Evolutionary conservation across 208 protist species (phyloP).

Genomic region (Leptomonas pyrrhocoris): DNA sequence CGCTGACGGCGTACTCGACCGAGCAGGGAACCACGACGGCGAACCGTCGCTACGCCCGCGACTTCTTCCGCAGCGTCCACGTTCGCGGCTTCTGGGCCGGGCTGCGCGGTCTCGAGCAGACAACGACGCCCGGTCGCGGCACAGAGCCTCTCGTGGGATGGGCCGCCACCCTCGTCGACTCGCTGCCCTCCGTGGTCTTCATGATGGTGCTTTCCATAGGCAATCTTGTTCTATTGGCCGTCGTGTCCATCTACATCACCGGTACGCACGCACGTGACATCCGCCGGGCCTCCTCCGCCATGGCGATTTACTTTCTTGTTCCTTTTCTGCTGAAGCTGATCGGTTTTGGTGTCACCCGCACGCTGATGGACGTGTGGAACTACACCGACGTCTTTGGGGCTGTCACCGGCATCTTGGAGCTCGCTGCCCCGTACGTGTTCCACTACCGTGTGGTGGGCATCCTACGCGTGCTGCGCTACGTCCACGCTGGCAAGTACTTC

Average conservation of each 20-base stretch:
- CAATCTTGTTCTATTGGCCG: slow-evolving; percentile 49
- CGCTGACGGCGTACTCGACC: slow-evolving; percentile 2
- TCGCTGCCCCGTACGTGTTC: slow-evolving; percentile 32
- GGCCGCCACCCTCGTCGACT: slow-evolving; percentile 29
- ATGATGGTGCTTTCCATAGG: slow-evolving; percentile 38
- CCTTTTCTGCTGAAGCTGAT: slow-evolving; percentile 42
- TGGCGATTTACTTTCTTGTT: slow-evolving; percentile 46
- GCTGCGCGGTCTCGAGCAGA: slow-evolving; percentile 17
- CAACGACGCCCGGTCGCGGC: slow-evolving; percentile 9
- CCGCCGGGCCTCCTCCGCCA: slow-evolving; percentile 27
- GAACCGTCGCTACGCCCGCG: slow-evolving; percentile 5
- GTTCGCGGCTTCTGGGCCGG: slow-evolving; percentile 10
- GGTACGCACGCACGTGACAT: slow-evolving; percentile 7
- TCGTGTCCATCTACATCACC: slow-evolving; percentile 32
- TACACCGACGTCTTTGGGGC: slow-evolving; percentile 45
- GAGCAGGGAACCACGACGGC: not conserved
- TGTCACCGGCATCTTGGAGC: slow-evolving; percentile 46
- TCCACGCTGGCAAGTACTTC: slow-evolving; percentile 37
- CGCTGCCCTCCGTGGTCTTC: slow-evolving; percentile 20
- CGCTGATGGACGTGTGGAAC: slow-evolving; percentile 42
- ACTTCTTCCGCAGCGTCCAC: slow-evolving; percentile 15
- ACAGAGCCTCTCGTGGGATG: not conserved
- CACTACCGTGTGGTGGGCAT: slow-evolving; percentile 28
- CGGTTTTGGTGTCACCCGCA: slow-evolving; percentile 26
- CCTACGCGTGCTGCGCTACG: slow-evolving; percentile 49